Conservation (phyloP, 345 rosid species). For the Acer saccharum region DNA sequence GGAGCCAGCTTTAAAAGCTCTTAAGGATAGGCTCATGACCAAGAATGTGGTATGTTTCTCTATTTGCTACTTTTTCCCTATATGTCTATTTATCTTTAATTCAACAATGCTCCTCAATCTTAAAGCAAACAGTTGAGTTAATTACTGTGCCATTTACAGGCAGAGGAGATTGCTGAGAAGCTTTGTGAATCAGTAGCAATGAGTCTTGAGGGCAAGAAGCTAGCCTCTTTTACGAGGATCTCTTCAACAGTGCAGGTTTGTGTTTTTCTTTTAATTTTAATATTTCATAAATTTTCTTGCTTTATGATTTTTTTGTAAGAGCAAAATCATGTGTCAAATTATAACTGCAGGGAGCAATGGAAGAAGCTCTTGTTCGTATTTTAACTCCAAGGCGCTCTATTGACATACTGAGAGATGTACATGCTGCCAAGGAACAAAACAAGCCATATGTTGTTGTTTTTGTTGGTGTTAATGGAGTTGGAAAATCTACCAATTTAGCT, state of each 20-base stretch:
- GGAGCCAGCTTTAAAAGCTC: constrained; percentile 91
- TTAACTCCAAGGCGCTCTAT: constrained; percentile 96
- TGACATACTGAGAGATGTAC: constrained; percentile 93
- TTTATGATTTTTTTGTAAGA: background rate
- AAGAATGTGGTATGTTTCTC: constrained; percentile 88
- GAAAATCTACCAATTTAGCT: constrained; percentile 96
- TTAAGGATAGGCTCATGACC: constrained; percentile 97
- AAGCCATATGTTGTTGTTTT: constrained; percentile 95
- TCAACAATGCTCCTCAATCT: background rate
- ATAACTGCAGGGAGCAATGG: constrained; percentile 83
- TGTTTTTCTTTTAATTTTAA: constrained; percentile 3
- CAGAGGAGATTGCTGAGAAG: constrained; percentile 98
- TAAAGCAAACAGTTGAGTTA: constrained; percentile 12
- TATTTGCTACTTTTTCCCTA: background rate
- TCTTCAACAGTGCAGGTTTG: constrained; percentile 94
- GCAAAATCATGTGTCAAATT: background rate
- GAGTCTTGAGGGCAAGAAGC: constrained; percentile 96
- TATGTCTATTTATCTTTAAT: constrained; percentile 3
- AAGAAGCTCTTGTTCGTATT: constrained; percentile 94
- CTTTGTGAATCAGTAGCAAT: constrained; percentile 97
- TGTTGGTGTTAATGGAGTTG: constrained; percentile 99
- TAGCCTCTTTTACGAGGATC: constrained; percentile 94
- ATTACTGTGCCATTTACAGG: constrained; percentile 45
- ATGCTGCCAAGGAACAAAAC: constrained; percentile 88
- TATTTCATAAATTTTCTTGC: constrained; percentile 1